Evolutionary conservation across 805 yeast species (phyloP).

Genomic region (Pichia gijzeniarum): DNA sequence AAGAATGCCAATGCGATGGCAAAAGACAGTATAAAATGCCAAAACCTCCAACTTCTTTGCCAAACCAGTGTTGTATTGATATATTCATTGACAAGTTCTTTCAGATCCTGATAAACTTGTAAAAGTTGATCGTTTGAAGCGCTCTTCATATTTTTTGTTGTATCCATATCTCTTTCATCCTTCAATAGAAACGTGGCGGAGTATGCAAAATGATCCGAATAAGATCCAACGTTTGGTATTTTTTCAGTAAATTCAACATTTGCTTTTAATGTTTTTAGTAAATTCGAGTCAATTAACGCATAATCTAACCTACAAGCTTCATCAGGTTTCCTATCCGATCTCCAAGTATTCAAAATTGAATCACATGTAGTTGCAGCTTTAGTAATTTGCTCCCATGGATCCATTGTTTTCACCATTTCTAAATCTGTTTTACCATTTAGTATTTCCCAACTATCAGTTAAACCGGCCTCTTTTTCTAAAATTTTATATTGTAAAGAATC

Average conservation of each 20-base stretch:
- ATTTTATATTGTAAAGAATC: constrained; percentile 76
- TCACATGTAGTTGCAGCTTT: constrained; percentile 88
- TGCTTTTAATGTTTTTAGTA: constrained; percentile 52
- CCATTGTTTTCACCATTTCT: constrained; percentile 37
- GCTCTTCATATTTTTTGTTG: neutral
- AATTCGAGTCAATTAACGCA: constrained; percentile 62
- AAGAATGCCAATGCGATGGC: constrained; percentile 45
- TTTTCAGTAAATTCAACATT: constrained; percentile 67
- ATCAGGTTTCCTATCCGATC: constrained; percentile 43
- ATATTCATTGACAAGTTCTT: constrained; percentile 41
- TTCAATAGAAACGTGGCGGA: constrained; percentile 34
- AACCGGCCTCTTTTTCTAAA: constrained; percentile 59
- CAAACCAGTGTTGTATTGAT: constrained; percentile 41
- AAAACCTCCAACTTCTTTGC: constrained; percentile 60
- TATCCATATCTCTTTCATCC: neutral
- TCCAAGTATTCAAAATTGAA: constrained; percentile 81
- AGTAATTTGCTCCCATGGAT: constrained; percentile 56
- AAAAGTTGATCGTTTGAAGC: constrained; percentile 13
- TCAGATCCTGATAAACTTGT: constrained; percentile 44
- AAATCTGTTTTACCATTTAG: constrained; percentile 45
- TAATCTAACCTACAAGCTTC: constrained; percentile 90
- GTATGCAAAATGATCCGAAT: constrained; percentile 92
- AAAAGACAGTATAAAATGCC: constrained; percentile 57
- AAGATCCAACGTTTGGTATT: constrained; percentile 63
- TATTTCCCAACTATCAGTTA: constrained; percentile 79